These are phyloP conservation scores for Biscogniauxia mediterranea DNA, from an alignment of 2,329 filamentous ascomycete species.

Conservation along the genomic window DNA sequence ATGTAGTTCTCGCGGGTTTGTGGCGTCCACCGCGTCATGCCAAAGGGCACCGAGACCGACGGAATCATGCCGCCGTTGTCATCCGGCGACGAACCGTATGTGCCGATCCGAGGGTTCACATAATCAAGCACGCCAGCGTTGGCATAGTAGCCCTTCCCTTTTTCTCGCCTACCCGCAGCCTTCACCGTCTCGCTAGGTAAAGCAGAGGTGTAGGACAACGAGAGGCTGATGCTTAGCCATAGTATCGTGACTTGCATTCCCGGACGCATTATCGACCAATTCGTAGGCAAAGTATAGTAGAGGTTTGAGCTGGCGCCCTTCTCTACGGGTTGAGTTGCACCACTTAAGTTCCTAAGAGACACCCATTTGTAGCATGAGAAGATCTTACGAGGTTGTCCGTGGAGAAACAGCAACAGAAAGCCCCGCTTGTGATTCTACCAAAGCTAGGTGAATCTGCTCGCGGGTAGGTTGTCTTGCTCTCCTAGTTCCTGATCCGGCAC, in stretches of 20 bases:
- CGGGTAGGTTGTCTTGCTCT: background rate
- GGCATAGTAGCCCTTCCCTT: constrained; percentile 25
- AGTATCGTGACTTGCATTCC: background rate
- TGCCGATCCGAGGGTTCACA: constrained; percentile 36
- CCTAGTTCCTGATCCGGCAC: background rate
- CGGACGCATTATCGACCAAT: background rate
- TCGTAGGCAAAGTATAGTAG: background rate
- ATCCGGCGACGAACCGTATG: constrained; percentile 31
- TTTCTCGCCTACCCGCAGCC: background rate
- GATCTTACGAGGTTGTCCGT: background rate
- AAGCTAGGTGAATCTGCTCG: background rate
- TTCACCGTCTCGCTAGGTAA: background rate
- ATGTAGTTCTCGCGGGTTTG: constrained; percentile 50
- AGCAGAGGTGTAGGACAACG: background rate
- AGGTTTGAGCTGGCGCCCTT: background rate
- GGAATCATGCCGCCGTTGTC: constrained; percentile 38
- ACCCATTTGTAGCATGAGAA: background rate
- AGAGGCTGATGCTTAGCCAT: background rate
- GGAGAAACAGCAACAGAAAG: background rate
- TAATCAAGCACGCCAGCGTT: constrained; percentile 31
- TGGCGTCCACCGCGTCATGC: constrained; percentile 51
- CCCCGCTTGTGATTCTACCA: background rate
- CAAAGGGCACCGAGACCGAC: constrained; percentile 40
- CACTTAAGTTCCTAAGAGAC: background rate
- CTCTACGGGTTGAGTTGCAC: background rate